A percentile compares a stretch with the other conserved stretches of the same genome.
Conservation (phyloP, 352 stramenopile species). For the Vaucheria bursata region DNA sequence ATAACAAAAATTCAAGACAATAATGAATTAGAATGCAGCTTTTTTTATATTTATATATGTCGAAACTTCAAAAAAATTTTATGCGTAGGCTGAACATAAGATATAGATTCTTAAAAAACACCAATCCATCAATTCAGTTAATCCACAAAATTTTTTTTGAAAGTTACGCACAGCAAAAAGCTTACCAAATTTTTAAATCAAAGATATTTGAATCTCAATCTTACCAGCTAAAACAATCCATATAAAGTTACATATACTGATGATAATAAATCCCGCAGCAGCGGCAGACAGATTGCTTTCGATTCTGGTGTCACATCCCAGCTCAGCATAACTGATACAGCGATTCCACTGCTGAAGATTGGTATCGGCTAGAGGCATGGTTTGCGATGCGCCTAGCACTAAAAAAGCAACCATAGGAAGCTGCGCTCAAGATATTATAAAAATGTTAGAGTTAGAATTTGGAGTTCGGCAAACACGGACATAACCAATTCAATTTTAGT, state of each 20-base stretch:
- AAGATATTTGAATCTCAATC: too few species aligned
- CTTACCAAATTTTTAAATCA: too few species aligned
- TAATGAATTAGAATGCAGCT: too few species aligned
- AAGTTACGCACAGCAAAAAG: too few species aligned
- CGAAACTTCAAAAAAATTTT: too few species aligned
- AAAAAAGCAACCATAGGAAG: background rate
- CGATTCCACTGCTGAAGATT: background rate
- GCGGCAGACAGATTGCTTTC: background rate
- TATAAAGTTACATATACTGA: background rate
- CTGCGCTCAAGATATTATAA: background rate
- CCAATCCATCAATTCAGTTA: too few species aligned
- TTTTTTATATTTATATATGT: too few species aligned
- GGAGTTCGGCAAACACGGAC: background rate
- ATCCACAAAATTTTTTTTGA: too few species aligned
- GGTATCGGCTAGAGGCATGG: background rate
- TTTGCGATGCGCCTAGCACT: background rate
- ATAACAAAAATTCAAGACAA: too few species aligned
- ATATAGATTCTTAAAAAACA: too few species aligned
- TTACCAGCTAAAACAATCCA: background rate
- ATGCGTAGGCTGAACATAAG: too few species aligned
- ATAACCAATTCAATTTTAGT: background rate
- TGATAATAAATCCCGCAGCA: background rate
- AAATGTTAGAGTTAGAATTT: background rate
- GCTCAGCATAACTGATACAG: background rate
- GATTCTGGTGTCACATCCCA: background rate